Percentiles rank a stretch among this genome's conserved stretches.
phyloP scores from a whole-genome alignment of 2,329 filamentous ascomycete genomes.

The Rutstroemia sp. region DNA sequence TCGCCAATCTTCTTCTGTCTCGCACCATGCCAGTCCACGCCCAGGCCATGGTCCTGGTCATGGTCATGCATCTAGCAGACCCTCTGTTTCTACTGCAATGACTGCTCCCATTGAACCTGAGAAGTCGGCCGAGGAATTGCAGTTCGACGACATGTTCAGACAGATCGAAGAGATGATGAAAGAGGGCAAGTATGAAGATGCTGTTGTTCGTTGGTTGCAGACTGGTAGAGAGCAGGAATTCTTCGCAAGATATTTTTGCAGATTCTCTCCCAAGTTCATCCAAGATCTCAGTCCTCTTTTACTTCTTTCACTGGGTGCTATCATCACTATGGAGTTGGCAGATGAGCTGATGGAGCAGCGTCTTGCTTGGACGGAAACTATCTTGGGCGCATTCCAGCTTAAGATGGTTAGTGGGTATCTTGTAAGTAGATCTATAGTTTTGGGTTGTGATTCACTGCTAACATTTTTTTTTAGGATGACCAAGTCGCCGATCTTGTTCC shows the following conservation, averaged over 20 bases:
- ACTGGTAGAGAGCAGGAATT: constrained; percentile 54
- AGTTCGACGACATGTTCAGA: constrained; percentile 48
- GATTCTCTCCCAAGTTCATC: constrained; percentile 45
- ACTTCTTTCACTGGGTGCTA: constrained; percentile 57
- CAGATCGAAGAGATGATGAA: constrained; percentile 56
- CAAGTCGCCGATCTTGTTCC: constrained; percentile 49
- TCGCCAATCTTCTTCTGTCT: constrained; percentile 17
- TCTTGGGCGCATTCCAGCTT: constrained; percentile 43
- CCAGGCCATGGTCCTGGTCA: constrained; percentile 3
- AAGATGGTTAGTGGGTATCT: constrained; percentile 25
- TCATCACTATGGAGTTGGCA: constrained; percentile 51
- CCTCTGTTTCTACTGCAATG: constrained; percentile 15
- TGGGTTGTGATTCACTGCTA: constrained; percentile 17
- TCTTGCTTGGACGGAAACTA: constrained; percentile 53
- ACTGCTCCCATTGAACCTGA: constrained; percentile 10
- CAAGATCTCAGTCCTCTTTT: constrained; percentile 53
- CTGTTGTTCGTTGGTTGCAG: constrained; percentile 61
- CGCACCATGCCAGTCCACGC: constrained; percentile 6
- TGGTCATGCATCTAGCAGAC: neutral
- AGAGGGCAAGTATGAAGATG: constrained; percentile 53
- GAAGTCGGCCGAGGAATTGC: constrained; percentile 28
- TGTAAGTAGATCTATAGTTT: constrained; percentile 24
- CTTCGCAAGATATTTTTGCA: constrained; percentile 48
- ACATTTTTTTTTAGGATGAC: constrained; percentile 38
- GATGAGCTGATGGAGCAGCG: constrained; percentile 47